Percentiles rank a stretch among this genome's conserved stretches.
phyloP scores from a whole-genome alignment of 176 grass and related monocot species.

The Tillandsia fasciculata region DNA sequence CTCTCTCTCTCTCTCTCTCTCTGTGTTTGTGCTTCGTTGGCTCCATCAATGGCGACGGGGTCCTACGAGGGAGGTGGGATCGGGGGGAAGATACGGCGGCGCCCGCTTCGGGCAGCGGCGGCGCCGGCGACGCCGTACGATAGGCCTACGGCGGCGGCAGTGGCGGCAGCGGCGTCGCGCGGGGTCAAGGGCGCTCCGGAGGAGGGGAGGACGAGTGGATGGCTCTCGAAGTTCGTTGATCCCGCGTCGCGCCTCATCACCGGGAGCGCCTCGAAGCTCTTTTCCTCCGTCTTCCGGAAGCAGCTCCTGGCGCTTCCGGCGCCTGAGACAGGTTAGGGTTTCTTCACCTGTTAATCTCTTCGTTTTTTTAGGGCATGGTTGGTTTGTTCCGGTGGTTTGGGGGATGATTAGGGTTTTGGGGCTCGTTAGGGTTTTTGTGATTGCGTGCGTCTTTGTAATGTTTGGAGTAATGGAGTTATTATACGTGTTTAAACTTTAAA shows the following conservation, averaged over 20 bases:
- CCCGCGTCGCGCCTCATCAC: constrained; percentile 29
- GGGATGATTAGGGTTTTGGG: too few species aligned
- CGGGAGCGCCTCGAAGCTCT: constrained; percentile 22
- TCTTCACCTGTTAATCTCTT: background rate
- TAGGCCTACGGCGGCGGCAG: background rate
- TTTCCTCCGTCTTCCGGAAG: constrained; percentile 36
- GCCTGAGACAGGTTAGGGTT: background rate
- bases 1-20: background rate
- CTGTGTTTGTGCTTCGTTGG: background rate
- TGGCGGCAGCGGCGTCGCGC: constrained; percentile 22
- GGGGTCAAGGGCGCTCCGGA: background rate
- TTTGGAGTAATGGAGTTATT: too few species aligned
- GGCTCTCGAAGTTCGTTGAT: constrained; percentile 25
- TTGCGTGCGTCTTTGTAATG: too few species aligned
- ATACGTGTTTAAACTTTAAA: too few species aligned
- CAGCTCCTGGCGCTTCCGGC: background rate
- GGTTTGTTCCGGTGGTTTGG: background rate
- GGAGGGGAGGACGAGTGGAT: constrained; percentile 11
- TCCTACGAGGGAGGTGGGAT: constrained; percentile 23
- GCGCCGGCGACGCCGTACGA: too few species aligned
- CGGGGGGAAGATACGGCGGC: constrained; percentile 33
- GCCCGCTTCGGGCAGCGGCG: constrained; percentile 10
- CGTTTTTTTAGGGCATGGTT: background rate
- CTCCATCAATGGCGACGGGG: background rate
- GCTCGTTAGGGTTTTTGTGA: too few species aligned